Evolutionary conservation across 106 monocot genomes (phyloP), one percentile per base, ranked within the genome.

Genomic region (Phalaenopsis equestris): DNA sequence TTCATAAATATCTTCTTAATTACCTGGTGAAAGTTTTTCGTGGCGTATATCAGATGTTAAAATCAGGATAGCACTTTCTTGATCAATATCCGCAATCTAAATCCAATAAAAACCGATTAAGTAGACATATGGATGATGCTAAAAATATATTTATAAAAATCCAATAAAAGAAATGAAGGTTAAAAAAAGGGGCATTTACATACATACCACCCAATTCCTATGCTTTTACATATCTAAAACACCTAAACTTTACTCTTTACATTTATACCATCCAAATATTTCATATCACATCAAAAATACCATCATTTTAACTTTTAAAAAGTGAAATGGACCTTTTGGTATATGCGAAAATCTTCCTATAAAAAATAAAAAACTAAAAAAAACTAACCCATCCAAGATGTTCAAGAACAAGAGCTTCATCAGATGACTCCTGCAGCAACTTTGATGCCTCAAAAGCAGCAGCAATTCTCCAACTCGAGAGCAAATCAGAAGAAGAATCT

Each of bases 351-450:
- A 30, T 30, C 30, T 30, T 30, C 30, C 30, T 30, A 30, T 30
- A 30, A 30, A 30, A 30, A 30, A 30, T 30, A 30, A 30, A 30
- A 30, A 30, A 30, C 0, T 0, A 30, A 30, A 30, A 30, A 30
- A 72, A 84, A 91, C 88, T 81, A 45, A 99, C 99, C 99, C 99
- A 99, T 90, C 86, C 90, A 84, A 99, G 87, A 85, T 99, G 99
- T 76, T 90, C 91, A 58, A 99, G 80, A 65, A 99, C 76, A 56
- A 99, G 84, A 43, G 87, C 90, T 84, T 99, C 83, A 84, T 99
- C 91, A 61, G 99, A 93, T 78, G 90, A 90, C 61, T 88, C 84
- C 81, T 93, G 82, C 80, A 99, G 99, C 37, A 99, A 81, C 81
- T 99, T 95, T 79, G 99, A 90, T 58, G 99, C 99, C 86, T 99